Percentiles rank a stretch among this genome's conserved stretches.
These are phyloP conservation scores for Boletus subcaerulescens DNA, from an alignment of 768 basidiomycete genomes.

Conservation along the genomic window DNA sequence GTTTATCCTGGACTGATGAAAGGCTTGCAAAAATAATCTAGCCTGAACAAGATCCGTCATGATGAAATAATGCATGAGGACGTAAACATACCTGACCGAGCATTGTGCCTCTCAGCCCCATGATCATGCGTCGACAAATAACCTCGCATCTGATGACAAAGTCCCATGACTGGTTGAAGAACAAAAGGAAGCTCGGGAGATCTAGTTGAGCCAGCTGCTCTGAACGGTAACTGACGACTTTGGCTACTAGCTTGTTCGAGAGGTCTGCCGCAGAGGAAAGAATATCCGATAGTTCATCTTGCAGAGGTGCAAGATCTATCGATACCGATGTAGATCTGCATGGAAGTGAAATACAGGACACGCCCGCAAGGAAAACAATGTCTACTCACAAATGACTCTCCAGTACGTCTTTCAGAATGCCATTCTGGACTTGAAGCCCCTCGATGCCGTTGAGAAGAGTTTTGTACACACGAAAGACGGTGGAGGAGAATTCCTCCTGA, in stretches of 20 bases:
- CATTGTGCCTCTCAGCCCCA: conserved; percentile 82
- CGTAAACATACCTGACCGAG: conserved; percentile 65
- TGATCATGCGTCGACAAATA: conserved; percentile 87
- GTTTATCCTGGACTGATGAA: conserved; percentile 79
- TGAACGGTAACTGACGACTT: conserved; percentile 69
- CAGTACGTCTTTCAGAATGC: conserved; percentile 57
- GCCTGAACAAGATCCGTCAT: conserved; percentile 46
- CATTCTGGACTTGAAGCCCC: conserved; percentile 61
- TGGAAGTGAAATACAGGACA: background rate
- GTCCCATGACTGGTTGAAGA: conserved; percentile 85
- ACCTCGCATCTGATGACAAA: conserved; percentile 90
- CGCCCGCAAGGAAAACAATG: background rate
- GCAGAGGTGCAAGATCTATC: conserved; percentile 43
- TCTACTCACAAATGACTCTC: conserved; percentile 42
- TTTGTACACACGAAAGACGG: conserved; percentile 60
- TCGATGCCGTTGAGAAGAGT: conserved; percentile 63
- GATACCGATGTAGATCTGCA: conserved; percentile 39
- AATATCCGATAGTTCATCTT: conserved; percentile 72
- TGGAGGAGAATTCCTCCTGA: conserved; percentile 62
- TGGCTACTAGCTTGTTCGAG: conserved; percentile 77
- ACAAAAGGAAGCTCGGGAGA: conserved; percentile 68
- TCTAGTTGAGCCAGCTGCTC: conserved; percentile 77
- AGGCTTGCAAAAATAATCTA: conserved; percentile 80
- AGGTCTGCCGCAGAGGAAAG: conserved; percentile 81
- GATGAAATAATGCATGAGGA: background rate